A percentile compares a stretch with the other conserved stretches of the same genome.
Conservation (phyloP, 768 basidiomycete species). For the Lanmaoa rubissima region DNA sequence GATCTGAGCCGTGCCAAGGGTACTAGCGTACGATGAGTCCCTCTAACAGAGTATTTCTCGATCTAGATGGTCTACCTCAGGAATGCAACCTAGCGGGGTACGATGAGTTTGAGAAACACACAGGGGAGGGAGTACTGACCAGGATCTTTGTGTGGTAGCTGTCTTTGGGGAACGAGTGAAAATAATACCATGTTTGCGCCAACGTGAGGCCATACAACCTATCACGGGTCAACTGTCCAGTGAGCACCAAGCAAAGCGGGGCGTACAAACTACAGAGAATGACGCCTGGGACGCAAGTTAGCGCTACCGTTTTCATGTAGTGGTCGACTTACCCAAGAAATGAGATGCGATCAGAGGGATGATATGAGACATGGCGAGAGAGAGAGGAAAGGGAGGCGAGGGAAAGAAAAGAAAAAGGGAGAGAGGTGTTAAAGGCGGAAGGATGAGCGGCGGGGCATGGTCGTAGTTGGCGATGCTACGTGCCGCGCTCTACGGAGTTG, state of each 20-base stretch:
- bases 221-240: neutral
- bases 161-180: conserved; percentile 31
- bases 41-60: neutral
- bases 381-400: neutral
- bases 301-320: neutral
- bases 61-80: conserved; percentile 19
- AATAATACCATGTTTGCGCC: conserved; percentile 36
- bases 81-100: conserved; percentile 24
- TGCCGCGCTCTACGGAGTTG: conserved; percentile 31
- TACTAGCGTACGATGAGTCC: conserved; percentile 14
- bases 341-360: conserved; percentile 29
- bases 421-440: conserved; percentile 5
- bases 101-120: neutral
- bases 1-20: conserved; percentile 29
- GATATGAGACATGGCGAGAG: conserved; percentile 16
- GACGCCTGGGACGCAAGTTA: conserved; percentile 26
- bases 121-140: conserved; percentile 16
- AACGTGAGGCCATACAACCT: conserved; percentile 38
- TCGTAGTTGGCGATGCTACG: conserved; percentile 20
- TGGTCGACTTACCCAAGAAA: conserved; percentile 22
- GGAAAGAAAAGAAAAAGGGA: neutral
- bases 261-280: conserved; percentile 34
- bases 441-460: conserved; percentile 5
- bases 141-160: conserved; percentile 31
- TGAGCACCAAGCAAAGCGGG: neutral